Base-by-base conservation (phyloP, 2,329 filamentous ascomycete species). In the Xylaria multiplex region DNA sequence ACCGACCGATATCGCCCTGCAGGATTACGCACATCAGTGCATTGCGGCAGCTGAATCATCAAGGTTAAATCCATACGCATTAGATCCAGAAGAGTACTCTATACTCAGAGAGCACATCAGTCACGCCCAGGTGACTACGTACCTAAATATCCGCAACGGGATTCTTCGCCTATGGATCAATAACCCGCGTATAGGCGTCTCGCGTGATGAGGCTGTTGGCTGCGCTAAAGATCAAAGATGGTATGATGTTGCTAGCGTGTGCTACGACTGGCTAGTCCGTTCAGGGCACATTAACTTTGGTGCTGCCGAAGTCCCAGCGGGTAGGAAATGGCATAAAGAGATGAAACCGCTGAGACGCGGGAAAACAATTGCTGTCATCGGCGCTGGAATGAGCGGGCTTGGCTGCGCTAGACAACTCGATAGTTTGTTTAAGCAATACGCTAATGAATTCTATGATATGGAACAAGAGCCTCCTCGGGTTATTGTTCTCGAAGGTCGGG, bases 201-300 rank as follows among this genome's bases (percentile, higher is more conserved):
- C 91, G 30, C 86, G 90, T 54, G 90, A 94, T 77, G 93, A 97
- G 79, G 96, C 96, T 6, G 87, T 95, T 50, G 96, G 96, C 3
- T 98, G 95, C 81, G 92, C 93, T 58, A 92, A 90, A 79, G 93
- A 97, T 74, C 85, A 86, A 60, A 89, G 93, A 60, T 98, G 93
- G 89, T 97, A 97, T 78, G 91, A 93, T 66, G 87, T 95, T 52
- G 94, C 96, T 9, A 92, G 89, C 70, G 86, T 97, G 62, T 96
- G 93, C 70, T 96, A 96, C 76, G 90, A 97, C 78, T 99, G 95
- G 95, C 86, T 99, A 19, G 84, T 94, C 62, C 90, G 95, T 66
- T 89, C 91, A 70, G 96, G 96, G 22, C 97, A 97, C 77, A 97
- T 99, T 81, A 99, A 99, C 78, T 97, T 93, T 77, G 96, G 96